Conservation (phyloP, 73 alveolate genomes). For the Durusdinium trenchii region DNA sequence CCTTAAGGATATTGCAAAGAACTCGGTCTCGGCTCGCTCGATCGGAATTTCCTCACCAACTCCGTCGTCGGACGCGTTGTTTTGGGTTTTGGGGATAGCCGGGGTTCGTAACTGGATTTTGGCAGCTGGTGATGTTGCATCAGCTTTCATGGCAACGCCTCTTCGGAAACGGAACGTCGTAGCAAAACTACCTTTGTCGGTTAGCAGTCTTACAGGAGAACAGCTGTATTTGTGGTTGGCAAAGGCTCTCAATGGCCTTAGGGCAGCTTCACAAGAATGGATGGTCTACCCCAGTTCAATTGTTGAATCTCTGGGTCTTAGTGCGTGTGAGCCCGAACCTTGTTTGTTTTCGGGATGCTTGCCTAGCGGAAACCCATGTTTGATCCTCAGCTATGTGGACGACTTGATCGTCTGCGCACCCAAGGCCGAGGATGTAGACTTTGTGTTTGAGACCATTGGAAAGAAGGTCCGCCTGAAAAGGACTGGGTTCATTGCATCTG, state of each 20-base stretch:
- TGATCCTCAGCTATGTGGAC: slow-evolving; percentile 6
- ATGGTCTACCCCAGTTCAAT: not conserved
- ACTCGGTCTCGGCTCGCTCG: not conserved
- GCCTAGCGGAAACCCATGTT: not conserved
- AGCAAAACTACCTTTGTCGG: not conserved
- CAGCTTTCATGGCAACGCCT: not conserved
- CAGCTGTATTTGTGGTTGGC: not conserved
- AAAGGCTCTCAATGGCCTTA: not conserved
- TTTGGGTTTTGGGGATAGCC: not conserved
- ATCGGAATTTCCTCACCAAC: not conserved
- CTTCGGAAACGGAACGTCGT: not conserved
- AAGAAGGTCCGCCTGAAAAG: not conserved
- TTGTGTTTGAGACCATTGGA: not conserved
- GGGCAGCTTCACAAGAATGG: not conserved
- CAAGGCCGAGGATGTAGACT: not conserved
- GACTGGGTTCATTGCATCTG: not conserved
- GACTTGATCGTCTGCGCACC: not conserved
- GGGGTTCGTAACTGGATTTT: not conserved
- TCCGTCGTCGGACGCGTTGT: not conserved
- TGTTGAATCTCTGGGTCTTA: not conserved
- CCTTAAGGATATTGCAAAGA: not conserved
- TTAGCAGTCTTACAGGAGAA: not conserved
- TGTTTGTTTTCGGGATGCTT: not conserved
- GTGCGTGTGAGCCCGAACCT: not conserved
- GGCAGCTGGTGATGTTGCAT: not conserved